Evolutionary conservation across 1,139 yeast genomes (phyloP).

Genomic region (Sporopachydermia cereana): DNA sequence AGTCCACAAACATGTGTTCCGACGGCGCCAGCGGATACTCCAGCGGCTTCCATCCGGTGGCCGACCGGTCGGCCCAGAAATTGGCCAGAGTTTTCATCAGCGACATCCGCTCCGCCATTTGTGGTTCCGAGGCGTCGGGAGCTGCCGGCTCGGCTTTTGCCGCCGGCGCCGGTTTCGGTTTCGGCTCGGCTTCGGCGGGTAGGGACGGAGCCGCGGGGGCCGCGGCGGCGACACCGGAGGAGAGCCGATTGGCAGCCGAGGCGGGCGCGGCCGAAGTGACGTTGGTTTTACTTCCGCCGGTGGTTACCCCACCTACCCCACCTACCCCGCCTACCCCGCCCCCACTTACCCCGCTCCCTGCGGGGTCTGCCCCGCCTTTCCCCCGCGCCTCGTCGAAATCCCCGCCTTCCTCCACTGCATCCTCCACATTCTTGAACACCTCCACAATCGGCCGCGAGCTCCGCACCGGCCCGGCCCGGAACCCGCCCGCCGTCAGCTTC

Average conservation of each 20-base stretch:
- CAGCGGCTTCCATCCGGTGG: conserved; percentile 90
- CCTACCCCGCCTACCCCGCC: conserved; percentile 10
- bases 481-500: conserved; percentile 48
- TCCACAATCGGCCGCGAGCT: conserved; percentile 84
- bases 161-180: conserved; percentile 6
- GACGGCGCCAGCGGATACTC: conserved; percentile 67
- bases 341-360: conserved; percentile 8
- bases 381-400: conserved; percentile 23
- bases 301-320: neutral
- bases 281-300: conserved; percentile 3
- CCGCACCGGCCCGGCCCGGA: conserved; percentile 64
- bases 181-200: neutral
- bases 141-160: conserved; percentile 21
- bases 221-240: neutral
- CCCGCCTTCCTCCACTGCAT: conserved; percentile 52
- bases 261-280: too few relatives aligned
- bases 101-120: conserved; percentile 57
- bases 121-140: conserved; percentile 11
- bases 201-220: neutral
- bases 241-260: neutral
- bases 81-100: conserved; percentile 74
- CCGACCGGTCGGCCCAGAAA: conserved; percentile 97
- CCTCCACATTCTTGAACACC: conserved; percentile 79
- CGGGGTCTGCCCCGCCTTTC: conserved; percentile 14
- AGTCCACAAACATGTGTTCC: conserved; percentile 90